Percentiles rank a stretch among this genome's conserved stretches.
These are phyloP conservation scores for Aureobasidium vineae DNA, from an alignment of 2,329 filamentous ascomycete species.

Conservation along the genomic window DNA sequence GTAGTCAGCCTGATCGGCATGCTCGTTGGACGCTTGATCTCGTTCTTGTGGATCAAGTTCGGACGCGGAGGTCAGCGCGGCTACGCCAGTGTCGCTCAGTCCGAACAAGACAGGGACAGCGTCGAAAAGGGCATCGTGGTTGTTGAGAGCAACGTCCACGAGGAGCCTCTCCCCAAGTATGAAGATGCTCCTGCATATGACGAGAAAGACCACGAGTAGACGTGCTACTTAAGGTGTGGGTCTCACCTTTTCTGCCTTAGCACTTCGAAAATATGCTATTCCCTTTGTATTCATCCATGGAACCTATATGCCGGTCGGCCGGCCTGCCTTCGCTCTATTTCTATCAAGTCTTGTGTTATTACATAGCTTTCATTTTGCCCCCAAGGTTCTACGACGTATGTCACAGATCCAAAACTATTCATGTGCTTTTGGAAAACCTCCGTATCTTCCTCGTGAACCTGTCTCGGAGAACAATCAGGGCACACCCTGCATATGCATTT, in stretches of 20 bases:
- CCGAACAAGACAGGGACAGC: constrained; percentile 30
- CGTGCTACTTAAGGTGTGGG: background rate
- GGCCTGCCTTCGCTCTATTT: constrained; percentile 4
- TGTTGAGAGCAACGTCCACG: constrained; percentile 28
- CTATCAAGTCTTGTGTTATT: background rate
- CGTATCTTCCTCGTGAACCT: background rate
- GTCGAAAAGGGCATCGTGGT: constrained; percentile 28
- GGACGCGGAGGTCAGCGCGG: constrained; percentile 48
- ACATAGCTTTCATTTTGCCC: background rate
- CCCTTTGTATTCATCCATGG: background rate
- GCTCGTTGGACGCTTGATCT: constrained; percentile 61
- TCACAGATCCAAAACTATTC: background rate
- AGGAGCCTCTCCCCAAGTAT: constrained; percentile 36
- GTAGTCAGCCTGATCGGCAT: constrained; percentile 66
- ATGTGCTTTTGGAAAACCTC: background rate
- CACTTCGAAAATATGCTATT: background rate
- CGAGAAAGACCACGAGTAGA: constrained; percentile 30
- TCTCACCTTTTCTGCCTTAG: background rate
- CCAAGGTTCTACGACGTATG: background rate
- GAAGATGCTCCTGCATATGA: constrained; percentile 40
- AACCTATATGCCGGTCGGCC: background rate
- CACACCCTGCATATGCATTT: background rate
- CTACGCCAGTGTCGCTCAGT: constrained; percentile 34
- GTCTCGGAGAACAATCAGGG: background rate
- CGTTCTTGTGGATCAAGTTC: constrained; percentile 59